phyloP scores from a whole-genome alignment of 2,329 filamentous ascomycete species.

The Penicillium sp. region DNA sequence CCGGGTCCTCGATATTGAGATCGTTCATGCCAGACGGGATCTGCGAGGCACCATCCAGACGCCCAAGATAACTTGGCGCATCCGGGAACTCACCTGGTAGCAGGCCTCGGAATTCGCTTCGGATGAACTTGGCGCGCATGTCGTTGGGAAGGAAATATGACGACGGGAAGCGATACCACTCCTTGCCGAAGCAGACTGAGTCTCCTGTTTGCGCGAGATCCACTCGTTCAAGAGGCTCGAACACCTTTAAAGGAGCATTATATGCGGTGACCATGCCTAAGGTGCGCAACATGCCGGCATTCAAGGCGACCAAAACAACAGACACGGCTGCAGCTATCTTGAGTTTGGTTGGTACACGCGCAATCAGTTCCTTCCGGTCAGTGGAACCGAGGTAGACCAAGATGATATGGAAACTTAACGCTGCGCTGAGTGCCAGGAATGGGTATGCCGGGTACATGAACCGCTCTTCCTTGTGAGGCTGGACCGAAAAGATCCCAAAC shows the following conservation, averaged over 20 bases:
- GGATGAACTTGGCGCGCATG: conserved; percentile 83
- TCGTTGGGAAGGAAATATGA: conserved; percentile 84
- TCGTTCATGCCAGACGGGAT: conserved; percentile 86
- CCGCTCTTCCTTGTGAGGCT: conserved; percentile 95
- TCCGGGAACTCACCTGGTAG: conserved; percentile 88
- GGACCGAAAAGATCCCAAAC: conserved; percentile 83
- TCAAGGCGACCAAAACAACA: conserved; percentile 61
- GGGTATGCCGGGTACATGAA: conserved; percentile 99
- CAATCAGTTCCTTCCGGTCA: conserved; percentile 62
- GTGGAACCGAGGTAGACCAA: conserved; percentile 69
- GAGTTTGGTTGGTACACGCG: conserved; percentile 69
- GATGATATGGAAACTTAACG: conserved; percentile 76
- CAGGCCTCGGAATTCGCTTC: conserved; percentile 82
- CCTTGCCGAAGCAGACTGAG: conserved; percentile 84
- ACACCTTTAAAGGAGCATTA: conserved; percentile 69
- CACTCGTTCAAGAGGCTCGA: conserved; percentile 46
- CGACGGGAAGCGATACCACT: conserved; percentile 97
- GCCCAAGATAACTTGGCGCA: conserved; percentile 62
- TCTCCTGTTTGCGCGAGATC: conserved; percentile 59
- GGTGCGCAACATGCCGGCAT: conserved; percentile 66
- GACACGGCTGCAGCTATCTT: conserved; percentile 63
- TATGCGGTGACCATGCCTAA: conserved; percentile 78
- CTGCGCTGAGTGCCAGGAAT: conserved; percentile 81
- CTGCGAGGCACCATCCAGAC: conserved; percentile 80
- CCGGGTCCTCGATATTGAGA: conserved; percentile 76